A percentile compares a stretch with the other conserved stretches of the same genome.
These are phyloP conservation scores for Aspergillus fijiensis DNA, from an alignment of 2,329 filamentous ascomycete genomes.

Conservation along the genomic window DNA sequence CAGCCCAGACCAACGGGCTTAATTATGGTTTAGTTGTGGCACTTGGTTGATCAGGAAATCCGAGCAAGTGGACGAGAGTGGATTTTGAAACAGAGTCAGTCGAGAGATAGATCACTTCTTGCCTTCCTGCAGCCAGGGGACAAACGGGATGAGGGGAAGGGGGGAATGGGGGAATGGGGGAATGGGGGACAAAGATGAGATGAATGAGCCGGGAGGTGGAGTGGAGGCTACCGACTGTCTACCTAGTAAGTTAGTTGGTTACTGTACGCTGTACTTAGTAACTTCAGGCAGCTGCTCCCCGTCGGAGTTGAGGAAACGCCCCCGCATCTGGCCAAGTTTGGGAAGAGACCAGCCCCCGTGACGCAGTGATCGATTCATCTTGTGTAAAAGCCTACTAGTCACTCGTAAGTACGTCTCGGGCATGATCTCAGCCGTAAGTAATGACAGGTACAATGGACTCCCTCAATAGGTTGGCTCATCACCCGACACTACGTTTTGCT, in stretches of 20 bases:
- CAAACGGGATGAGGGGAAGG: neutral
- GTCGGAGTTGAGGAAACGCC: constrained; percentile 2
- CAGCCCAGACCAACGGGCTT: constrained; percentile 1
- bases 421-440: neutral
- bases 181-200: neutral
- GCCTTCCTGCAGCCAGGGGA: neutral
- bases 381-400: neutral
- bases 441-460: neutral
- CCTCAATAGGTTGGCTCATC: neutral
- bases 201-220: neutral
- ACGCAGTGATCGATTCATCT: neutral
- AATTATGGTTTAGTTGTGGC: neutral
- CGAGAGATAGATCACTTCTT: neutral
- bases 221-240: neutral
- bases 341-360: constrained; percentile 5
- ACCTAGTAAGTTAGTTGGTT: neutral
- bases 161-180: neutral
- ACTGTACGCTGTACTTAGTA: neutral
- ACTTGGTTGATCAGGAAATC: constrained; percentile 2
- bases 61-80: neutral
- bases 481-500: neutral
- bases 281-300: constrained; percentile 14
- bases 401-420: neutral
- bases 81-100: neutral
- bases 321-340: constrained; percentile 7